Evolutionary conservation across 2,329 filamentous ascomycete genomes (phyloP), one percentile per base, ranked within the genome.

Genomic region (Stachybotrys chlorohalonatus): DNA sequence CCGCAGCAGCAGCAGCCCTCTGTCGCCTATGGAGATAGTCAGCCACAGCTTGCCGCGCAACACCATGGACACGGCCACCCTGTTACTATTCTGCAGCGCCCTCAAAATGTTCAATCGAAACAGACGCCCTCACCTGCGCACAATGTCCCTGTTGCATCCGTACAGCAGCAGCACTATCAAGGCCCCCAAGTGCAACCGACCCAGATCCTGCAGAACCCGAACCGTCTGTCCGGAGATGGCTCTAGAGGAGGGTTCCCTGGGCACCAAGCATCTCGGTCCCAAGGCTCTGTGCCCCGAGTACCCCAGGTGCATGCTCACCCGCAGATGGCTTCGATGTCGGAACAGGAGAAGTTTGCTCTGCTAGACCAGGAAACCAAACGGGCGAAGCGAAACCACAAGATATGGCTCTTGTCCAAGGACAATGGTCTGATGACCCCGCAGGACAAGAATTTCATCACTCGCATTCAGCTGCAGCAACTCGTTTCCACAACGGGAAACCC

Each of bases 351-450:
- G 66, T 83, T 85, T 2, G 85, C 86, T 2, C 94, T 92, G 66
- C 72, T 97, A 53, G 85, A 90, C 59, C 92, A 96, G 68, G 94
- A 99, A 70, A 92, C 92, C 0, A 94, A 92, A 72, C 85, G 94
- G 52, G 92, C 94, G 6, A 99, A 99, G 78, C 84, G 94, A 47
- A 97, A 99, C 67, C 93, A 97, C 75, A 99, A 99, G 77, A 97
- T 99, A 58, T 93, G 92, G 74, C 78, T 95, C 47, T 75, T 96
- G 53, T 95, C 90, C 30, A 91, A 90, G 73, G 91, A 95, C 64
- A 99, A 99, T 66, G 94, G 94, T 30, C 75, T 99, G 57, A 99
- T 99, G 94, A 99, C 94, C 5, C 94, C 94, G 0, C 93, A 97
- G 67, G 94, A 99, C 73, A 99, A 99, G 79, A 99, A 96, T 69